Evolutionary conservation across 2,329 filamentous ascomycete genomes (phyloP).

Genomic region (Aureobasidium sp.): DNA sequence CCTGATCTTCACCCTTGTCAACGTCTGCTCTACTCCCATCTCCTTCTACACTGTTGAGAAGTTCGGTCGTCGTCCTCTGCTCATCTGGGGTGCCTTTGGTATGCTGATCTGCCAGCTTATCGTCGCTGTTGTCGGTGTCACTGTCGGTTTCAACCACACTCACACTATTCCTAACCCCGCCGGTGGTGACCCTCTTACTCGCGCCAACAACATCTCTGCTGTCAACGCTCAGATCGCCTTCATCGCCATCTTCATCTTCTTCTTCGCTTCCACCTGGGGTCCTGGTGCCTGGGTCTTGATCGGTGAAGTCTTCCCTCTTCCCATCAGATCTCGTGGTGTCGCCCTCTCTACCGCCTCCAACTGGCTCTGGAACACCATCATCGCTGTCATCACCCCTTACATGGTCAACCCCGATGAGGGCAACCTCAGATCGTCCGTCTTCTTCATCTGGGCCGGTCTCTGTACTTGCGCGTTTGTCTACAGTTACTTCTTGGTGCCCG

Average conservation of each 20-base stretch:
- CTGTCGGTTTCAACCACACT: slow-evolving; percentile 33
- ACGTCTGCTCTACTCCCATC: slow-evolving; percentile 75
- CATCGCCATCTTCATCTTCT: slow-evolving; percentile 89
- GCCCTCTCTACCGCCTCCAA: slow-evolving; percentile 81
- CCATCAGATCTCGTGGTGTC: slow-evolving; percentile 81
- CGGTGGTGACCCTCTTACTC: slow-evolving; percentile 33
- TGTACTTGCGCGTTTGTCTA: slow-evolving; percentile 44
- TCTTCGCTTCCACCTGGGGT: slow-evolving; percentile 85
- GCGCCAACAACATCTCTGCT: slow-evolving; percentile 36
- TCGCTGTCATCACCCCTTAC: slow-evolving; percentile 31
- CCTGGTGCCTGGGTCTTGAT: slow-evolving; percentile 67
- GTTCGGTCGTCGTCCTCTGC: slow-evolving; percentile 71
- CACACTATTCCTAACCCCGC: slow-evolving; percentile 27
- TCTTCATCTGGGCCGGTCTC: slow-evolving; percentile 33
- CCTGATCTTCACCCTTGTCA: slow-evolving; percentile 80
- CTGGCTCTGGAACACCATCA: slow-evolving; percentile 73
- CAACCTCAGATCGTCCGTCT: slow-evolving; percentile 30
- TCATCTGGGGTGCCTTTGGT: slow-evolving; percentile 69
- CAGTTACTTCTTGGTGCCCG: slow-evolving; percentile 62
- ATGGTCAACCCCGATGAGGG: not conserved
- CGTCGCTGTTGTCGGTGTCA: slow-evolving; percentile 60
- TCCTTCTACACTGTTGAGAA: slow-evolving; percentile 83
- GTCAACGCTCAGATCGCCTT: slow-evolving; percentile 69
- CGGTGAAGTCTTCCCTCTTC: slow-evolving; percentile 84
- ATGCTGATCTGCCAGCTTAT: slow-evolving; percentile 87